These are phyloP conservation scores for Tricharina praecox DNA, from an alignment of 495 filamentous ascomycete genomes.

Conservation along the genomic window DNA sequence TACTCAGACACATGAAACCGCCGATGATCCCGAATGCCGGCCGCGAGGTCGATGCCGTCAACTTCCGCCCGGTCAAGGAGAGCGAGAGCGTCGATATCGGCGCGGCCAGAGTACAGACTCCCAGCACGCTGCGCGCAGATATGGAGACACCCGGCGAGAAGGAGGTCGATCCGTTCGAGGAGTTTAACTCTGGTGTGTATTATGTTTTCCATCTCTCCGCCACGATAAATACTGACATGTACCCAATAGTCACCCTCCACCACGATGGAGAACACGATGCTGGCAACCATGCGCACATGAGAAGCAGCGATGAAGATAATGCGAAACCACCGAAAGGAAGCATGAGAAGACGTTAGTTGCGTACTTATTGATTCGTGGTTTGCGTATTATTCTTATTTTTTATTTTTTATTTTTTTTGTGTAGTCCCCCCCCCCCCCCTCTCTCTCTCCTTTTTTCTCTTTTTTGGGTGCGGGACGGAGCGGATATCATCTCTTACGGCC, in stretches of 20 bases:
- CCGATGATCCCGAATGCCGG: conserved; percentile 92
- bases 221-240: neutral
- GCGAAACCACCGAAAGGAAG: neutral
- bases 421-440: too few species aligned
- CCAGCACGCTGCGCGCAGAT: conserved; percentile 70
- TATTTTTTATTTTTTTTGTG: conserved; percentile 12
- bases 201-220: neutral
- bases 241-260: conserved; percentile 61
- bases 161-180: conserved; percentile 80
- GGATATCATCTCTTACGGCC: too few species aligned
- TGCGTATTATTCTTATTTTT: conserved; percentile 7
- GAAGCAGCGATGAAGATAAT: conserved; percentile 3
- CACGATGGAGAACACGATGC: conserved; percentile 62
- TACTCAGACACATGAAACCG: conserved; percentile 95
- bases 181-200: conserved; percentile 62
- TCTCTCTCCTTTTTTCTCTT: too few species aligned
- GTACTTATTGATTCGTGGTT: conserved; percentile 10
- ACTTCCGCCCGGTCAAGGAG: conserved; percentile 96
- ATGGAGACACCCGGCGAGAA: conserved; percentile 73
- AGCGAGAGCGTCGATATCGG: conserved; percentile 88
- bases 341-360: neutral
- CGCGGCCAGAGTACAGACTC: conserved; percentile 50
- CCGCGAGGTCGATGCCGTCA: conserved; percentile 78
- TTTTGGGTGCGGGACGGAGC: too few species aligned
- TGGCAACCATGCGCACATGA: conserved; percentile 14